Percentiles rank a stretch among this genome's conserved stretches.
Evolutionary conservation across 192 early-diverging fungal genomes (phyloP).

Genomic region (Gamsiella multidivaricata): DNA sequence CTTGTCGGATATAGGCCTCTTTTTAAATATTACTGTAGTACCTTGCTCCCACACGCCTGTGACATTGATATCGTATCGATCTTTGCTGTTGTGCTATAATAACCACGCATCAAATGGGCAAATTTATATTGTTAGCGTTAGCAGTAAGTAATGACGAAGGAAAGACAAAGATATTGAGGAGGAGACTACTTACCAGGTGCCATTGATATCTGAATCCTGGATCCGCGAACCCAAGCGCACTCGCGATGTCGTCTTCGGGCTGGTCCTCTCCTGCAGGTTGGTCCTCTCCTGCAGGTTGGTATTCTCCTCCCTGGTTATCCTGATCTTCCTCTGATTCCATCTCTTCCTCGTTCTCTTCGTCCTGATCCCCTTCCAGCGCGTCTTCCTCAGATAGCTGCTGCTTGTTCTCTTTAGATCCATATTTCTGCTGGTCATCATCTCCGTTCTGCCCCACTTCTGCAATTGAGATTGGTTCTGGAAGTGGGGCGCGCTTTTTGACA

Average conservation of each 20-base stretch:
- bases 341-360: neutral
- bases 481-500: conserved; percentile 34
- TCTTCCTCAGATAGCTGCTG: too few relatives aligned
- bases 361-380: conserved; percentile 7
- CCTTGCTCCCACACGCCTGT: conserved; percentile 85
- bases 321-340: neutral
- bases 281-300: conserved; percentile 20
- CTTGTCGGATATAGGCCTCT: too few relatives aligned
- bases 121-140: too few relatives aligned
- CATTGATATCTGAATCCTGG: conserved; percentile 83
- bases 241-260: conserved; percentile 14
- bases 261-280: conserved; percentile 21
- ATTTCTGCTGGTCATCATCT: too few relatives aligned
- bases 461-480: conserved; percentile 8
- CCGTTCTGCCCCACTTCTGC: neutral
- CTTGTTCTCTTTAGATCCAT: too few relatives aligned
- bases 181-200: conserved; percentile 72
- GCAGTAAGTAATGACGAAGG: neutral
- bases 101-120: too few relatives aligned
- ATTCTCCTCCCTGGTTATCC: conserved; percentile 8
- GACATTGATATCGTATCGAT: conserved; percentile 90
- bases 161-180: neutral
- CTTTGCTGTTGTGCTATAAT: conserved; percentile 35
- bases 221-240: conserved; percentile 67
- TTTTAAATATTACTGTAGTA: too few relatives aligned